These are phyloP conservation scores for Borealophlyctis nickersoniae DNA, from an alignment of 192 early-diverging fungal species.

Conservation along the genomic window DNA sequence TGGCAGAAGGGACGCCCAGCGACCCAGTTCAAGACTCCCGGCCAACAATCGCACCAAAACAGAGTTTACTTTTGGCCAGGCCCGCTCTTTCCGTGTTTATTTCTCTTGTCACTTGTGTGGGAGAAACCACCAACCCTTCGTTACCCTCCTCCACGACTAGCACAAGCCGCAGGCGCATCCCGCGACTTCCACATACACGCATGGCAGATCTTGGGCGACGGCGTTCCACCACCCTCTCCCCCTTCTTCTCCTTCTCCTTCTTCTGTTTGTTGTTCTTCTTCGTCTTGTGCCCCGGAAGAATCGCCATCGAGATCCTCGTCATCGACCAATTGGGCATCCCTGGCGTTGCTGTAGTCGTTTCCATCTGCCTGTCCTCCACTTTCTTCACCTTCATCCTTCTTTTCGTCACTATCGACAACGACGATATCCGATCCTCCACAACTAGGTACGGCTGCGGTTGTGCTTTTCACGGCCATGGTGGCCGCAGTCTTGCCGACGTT, in stretches of 20 bases:
- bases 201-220: constrained; percentile 17
- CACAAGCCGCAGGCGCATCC: constrained; percentile 3
- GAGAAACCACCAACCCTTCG: neutral
- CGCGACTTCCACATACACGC: constrained; percentile 16
- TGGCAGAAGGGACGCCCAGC: no score
- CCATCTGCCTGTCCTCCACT: neutral
- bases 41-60: no score
- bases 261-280: neutral
- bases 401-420: neutral
- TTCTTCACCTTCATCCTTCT: neutral
- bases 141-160: neutral
- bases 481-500: no score
- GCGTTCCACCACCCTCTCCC: neutral
- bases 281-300: neutral
- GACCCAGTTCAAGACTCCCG: no score
- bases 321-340: neutral
- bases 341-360: neutral
- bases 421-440: neutral
- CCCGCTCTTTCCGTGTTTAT: no score
- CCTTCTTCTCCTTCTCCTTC: constrained; percentile 7
- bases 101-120: no score
- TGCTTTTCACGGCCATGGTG: no score
- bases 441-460: no score
- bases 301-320: neutral
- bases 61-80: no score